Evolutionary conservation across 2,329 filamentous ascomycete species (phyloP), one percentile per base, ranked within the genome.

Genomic region (Talaromyces albobiverticillius): DNA sequence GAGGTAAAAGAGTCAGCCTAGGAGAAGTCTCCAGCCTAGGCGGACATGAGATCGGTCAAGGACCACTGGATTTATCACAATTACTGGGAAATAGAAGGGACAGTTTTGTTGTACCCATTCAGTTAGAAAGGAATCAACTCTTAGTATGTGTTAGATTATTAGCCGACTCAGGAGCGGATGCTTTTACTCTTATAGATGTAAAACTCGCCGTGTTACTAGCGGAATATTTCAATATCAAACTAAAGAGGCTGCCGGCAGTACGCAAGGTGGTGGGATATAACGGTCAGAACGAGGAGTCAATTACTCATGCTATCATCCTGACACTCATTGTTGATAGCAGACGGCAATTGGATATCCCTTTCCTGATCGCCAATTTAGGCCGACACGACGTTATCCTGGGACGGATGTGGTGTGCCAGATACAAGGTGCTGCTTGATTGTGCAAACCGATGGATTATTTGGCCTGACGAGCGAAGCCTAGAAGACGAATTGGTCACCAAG

Each of bases 11-110:
- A 36, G 26, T 10, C 23, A 13, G 51, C 51, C 55, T 54, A 47
- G 46, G 42, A 51, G n/a, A 57, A 54, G 51, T 48, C 55, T 57
- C 46, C 46, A 2, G 42, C 47, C 22, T 51, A 51, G 51, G 51
- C 23, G 34, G 22, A 25, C 22, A 0, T 10, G 13, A 40, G 34
- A n/a, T 26, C 20, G 18, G 18, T 13, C 20, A 41, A 3, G 14
- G 16, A n/a, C 13, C 14, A 5, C 38, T 56, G 13, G 50, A 56
- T 18, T 13, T 56, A 1, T 20, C 18, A 7, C 29, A 53, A 10
- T 32, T 56, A n/a, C 16, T 53, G 10, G 34, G 43, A 25, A 41
- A 18, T 23, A 10, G 42, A 23, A 31, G 23, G 4, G 29, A 46
- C 14, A 43, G 22, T 23, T 40, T 57, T 26, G 43, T 45, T 49